These are phyloP conservation scores for Claviceps maximensis DNA, from an alignment of 2,329 filamentous ascomycete species.

Conservation along the genomic window DNA sequence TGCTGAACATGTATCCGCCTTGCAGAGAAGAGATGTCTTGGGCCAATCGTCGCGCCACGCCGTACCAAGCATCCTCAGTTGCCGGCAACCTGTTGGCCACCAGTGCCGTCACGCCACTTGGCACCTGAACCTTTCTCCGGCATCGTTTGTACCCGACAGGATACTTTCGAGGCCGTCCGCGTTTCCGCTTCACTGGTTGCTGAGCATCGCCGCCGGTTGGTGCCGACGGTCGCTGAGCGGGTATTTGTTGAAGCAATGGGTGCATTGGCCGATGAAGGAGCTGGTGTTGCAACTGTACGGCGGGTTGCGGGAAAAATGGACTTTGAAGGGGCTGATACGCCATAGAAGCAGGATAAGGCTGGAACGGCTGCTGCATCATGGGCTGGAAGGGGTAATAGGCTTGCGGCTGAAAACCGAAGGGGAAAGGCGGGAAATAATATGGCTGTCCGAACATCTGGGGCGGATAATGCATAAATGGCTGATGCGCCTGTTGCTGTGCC, in stretches of 20 bases:
- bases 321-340: constrained; percentile 3
- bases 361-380: constrained; percentile 4
- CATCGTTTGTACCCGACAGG: constrained; percentile 5
- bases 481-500: background rate
- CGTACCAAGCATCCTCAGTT: constrained; percentile 8
- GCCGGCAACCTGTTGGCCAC: constrained; percentile 6
- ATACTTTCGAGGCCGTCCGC: constrained; percentile 12
- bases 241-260: constrained; percentile 1
- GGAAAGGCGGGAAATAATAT: constrained; percentile 2
- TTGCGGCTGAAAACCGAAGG: constrained; percentile 3
- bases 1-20: constrained; percentile 3
- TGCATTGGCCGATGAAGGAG: background rate
- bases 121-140: constrained; percentile 3
- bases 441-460: constrained; percentile 3
- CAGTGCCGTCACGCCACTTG: constrained; percentile 6
- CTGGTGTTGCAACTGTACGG: constrained; percentile 1
- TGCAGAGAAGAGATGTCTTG: constrained; percentile 6
- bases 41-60: constrained; percentile 6
- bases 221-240: background rate
- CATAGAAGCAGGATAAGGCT: constrained; percentile 2
- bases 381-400: constrained; percentile 4
- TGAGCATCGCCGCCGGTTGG: background rate
- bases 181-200: constrained; percentile 9
- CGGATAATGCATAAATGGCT: background rate
- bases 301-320: constrained; percentile 1